Evolutionary conservation across 2,329 filamentous ascomycete genomes (phyloP).

Genomic region (Pestalotiopsis sp.): DNA sequence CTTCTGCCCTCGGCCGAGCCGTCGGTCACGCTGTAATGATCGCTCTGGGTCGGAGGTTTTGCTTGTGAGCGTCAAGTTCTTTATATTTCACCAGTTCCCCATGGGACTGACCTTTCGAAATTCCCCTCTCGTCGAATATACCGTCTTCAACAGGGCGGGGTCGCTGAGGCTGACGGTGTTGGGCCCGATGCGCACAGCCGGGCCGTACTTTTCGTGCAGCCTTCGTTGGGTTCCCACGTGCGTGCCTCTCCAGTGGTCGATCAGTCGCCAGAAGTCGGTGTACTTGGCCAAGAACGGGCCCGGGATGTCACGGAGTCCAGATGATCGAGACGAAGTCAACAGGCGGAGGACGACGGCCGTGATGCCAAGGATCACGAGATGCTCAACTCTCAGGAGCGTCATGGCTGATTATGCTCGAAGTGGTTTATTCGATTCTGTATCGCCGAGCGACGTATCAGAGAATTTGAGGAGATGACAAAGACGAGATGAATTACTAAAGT

Average conservation of each 20-base stretch:
- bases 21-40: background rate
- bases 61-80: background rate
- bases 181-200: constrained; percentile 15
- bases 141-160: constrained; percentile 6
- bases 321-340: background rate
- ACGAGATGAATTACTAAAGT: no score
- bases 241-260: background rate
- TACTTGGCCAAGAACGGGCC: constrained; percentile 19
- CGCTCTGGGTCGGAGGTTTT: background rate
- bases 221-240: background rate
- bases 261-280: constrained; percentile 15
- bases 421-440: no score
- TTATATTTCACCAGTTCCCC: background rate
- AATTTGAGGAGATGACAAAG: no score
- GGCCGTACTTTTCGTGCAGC: constrained; percentile 13
- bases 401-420: background rate
- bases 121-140: constrained; percentile 24
- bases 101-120: background rate
- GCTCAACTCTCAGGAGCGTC: background rate
- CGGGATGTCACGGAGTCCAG: background rate
- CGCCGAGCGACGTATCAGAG: no score
- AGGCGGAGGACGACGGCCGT: background rate
- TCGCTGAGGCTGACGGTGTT: constrained; percentile 2
- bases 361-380: background rate
- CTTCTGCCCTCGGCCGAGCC: background rate